Evolutionary conservation across 169 alveolate species (phyloP).

Genomic region (Plasmodium coatneyi): DNA sequence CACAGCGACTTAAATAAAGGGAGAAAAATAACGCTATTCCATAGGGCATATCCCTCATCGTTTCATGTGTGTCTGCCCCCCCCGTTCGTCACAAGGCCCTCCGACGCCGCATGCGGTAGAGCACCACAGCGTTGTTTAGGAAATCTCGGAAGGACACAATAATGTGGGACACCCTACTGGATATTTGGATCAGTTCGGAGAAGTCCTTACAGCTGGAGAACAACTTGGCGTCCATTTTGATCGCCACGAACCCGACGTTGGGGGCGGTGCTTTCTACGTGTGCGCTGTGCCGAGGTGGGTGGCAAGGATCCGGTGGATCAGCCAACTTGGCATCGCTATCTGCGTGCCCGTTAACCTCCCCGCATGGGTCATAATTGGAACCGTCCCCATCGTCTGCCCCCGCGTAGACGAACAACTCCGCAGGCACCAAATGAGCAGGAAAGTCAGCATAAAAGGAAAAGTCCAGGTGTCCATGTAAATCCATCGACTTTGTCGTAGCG

Average conservation of each 20-base stretch:
- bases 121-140: constrained; percentile 41
- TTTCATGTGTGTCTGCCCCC: background rate
- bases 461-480: constrained; percentile 55
- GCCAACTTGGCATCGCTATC: background rate
- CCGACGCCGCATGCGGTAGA: constrained; percentile 34
- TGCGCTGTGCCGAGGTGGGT: background rate
- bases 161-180: constrained; percentile 61
- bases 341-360: background rate
- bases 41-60: background rate
- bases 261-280: background rate
- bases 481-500: constrained; percentile 47
- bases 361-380: background rate
- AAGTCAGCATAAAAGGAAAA: constrained; percentile 65
- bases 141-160: constrained; percentile 67
- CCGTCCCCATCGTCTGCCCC: background rate
- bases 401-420: constrained; percentile 42
- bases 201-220: constrained; percentile 52
- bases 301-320: background rate
- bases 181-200: constrained; percentile 49
- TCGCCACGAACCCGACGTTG: constrained; percentile 63
- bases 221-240: constrained; percentile 50
- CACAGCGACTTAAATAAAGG: background rate
- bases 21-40: background rate
- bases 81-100: constrained; percentile 14
- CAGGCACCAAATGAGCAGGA: constrained; percentile 44